Percentiles rank a stretch among this genome's conserved stretches.
phyloP scores from a whole-genome alignment of 768 basidiomycete genomes.

The Hygrocybe coccinea region DNA sequence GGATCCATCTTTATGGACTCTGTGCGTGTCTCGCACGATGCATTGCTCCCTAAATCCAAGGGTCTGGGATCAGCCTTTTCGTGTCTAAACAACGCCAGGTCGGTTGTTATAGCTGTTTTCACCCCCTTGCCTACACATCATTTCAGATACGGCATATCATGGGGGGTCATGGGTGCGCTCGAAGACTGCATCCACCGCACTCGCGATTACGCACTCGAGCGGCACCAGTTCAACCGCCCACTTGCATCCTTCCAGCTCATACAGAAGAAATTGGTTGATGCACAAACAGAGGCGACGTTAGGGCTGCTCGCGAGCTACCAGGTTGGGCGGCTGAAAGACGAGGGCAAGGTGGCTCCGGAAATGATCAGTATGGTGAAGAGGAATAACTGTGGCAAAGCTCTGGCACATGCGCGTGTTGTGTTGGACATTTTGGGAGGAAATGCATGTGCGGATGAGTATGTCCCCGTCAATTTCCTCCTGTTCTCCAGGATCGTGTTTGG shows the following conservation, averaged over 20 bases:
- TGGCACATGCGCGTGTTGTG: conserved; percentile 73
- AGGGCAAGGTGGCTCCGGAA: conserved; percentile 67
- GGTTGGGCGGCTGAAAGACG: conserved; percentile 84
- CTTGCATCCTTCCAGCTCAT: conserved; percentile 95
- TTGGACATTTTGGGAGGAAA: conserved; percentile 94
- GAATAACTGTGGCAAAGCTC: conserved; percentile 93
- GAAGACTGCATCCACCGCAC: conserved; percentile 83
- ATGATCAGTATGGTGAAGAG: conserved; percentile 95
- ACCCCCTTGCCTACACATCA: neutral
- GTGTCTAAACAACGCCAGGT: conserved; percentile 87
- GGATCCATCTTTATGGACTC: conserved; percentile 92
- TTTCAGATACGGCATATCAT: conserved; percentile 76
- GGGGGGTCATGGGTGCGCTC: conserved; percentile 94
- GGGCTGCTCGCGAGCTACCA: conserved; percentile 74
- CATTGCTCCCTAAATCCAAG: conserved; percentile 69
- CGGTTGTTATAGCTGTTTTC: conserved; percentile 9
- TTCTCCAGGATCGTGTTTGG: neutral
- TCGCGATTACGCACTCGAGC: conserved; percentile 80
- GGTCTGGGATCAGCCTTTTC: conserved; percentile 86
- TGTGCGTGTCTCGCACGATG: conserved; percentile 68
- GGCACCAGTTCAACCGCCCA: conserved; percentile 85
- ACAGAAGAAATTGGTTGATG: conserved; percentile 95
- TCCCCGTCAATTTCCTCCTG: conserved; percentile 14
- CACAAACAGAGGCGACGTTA: conserved; percentile 78
- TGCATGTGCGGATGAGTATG: conserved; percentile 87